Conservation (phyloP, 1,284 basidiomycete genomes). For the Heterobasidion parviporum region DNA sequence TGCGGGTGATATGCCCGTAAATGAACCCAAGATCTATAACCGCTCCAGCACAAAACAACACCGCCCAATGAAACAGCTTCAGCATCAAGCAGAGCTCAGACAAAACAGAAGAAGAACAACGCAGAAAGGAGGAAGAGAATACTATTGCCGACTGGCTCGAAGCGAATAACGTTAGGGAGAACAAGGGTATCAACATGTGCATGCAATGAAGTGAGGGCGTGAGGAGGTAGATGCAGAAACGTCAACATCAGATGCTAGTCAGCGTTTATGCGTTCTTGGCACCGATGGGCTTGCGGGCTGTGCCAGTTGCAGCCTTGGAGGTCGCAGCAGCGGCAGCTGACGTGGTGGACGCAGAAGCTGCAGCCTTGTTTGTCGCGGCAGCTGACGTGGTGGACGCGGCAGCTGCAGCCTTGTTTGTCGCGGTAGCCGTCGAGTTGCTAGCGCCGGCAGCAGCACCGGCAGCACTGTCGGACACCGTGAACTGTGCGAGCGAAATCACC, state of each 20-base stretch:
- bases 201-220: background rate
- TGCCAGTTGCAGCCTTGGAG: background rate
- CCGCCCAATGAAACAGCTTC: background rate
- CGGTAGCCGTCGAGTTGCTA: background rate
- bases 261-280: background rate
- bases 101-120: background rate
- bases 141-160: background rate
- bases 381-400: background rate
- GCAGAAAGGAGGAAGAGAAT: background rate
- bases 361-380: background rate
- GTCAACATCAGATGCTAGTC: background rate
- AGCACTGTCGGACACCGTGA: slow-evolving; percentile 9
- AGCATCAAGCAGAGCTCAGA: background rate
- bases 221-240: background rate
- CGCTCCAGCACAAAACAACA: background rate
- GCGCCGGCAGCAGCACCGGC: background rate
- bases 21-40: background rate
- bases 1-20: background rate
- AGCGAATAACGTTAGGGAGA: background rate
- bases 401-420: background rate
- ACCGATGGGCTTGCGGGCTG: background rate
- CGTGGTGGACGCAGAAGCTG: background rate
- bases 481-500: slow-evolving; percentile 2
- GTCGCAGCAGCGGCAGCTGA: background rate
- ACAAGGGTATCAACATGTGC: background rate